Conservation (phyloP, 2,329 filamentous ascomycete genomes). For the Alternaria burnsii region DNA sequence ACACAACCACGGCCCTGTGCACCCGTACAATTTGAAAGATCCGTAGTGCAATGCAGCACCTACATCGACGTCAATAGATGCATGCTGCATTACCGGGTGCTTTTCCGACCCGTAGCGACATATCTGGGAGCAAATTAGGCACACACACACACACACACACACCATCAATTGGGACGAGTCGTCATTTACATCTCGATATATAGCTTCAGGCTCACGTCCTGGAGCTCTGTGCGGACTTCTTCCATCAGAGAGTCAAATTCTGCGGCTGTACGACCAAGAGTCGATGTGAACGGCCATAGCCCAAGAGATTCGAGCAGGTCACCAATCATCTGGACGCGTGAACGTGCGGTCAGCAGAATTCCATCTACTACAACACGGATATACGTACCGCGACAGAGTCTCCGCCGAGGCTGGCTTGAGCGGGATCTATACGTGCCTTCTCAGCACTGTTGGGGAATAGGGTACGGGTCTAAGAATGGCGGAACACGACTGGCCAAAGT, state of each 20-base stretch:
- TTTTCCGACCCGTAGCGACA: conserved; percentile 46
- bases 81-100: conserved; percentile 23
- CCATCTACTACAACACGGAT: not conserved
- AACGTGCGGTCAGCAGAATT: not conserved
- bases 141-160: not conserved
- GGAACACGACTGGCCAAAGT: not conserved
- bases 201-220: conserved; percentile 41
- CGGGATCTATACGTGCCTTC: conserved; percentile 34
- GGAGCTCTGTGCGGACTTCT: conserved; percentile 41
- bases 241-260: conserved; percentile 41
- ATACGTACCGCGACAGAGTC: conserved; percentile 27
- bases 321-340: conserved; percentile 33
- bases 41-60: not conserved
- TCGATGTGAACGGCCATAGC: conserved; percentile 48
- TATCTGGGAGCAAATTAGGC: conserved; percentile 34
- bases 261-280: conserved; percentile 42
- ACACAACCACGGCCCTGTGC: not conserved
- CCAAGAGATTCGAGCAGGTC: conserved; percentile 50
- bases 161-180: not conserved
- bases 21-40: not conserved
- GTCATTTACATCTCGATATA: conserved; percentile 49
- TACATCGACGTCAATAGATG: not conserved
- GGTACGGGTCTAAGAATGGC: not conserved
- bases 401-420: conserved; percentile 39
- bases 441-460: conserved; percentile 8